These are phyloP conservation scores for Diaporthe vaccinii DNA, from an alignment of 2,329 filamentous ascomycete genomes.

Conservation along the genomic window DNA sequence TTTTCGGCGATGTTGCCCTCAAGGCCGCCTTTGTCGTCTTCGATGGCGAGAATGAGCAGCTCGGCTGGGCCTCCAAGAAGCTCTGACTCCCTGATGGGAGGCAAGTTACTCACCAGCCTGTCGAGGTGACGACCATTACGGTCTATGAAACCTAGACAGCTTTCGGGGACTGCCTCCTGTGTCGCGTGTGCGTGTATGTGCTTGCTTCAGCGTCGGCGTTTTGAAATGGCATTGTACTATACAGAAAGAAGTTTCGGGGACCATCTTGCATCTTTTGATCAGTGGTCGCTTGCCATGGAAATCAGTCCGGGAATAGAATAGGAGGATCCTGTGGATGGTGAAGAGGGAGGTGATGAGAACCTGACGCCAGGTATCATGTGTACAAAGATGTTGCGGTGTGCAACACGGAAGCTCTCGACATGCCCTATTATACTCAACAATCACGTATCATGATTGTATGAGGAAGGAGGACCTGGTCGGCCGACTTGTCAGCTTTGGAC, in stretches of 20 bases:
- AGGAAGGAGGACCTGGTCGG: constrained; percentile 1
- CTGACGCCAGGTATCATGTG: constrained; percentile 15
- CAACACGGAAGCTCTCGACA: not conserved
- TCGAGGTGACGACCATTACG: constrained; percentile 36
- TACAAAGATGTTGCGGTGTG: constrained; percentile 14
- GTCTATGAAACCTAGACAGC: constrained; percentile 27
- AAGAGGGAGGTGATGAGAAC: not conserved
- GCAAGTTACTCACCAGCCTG: constrained; percentile 29
- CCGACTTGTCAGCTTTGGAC: not conserved
- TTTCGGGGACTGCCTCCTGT: constrained; percentile 26
- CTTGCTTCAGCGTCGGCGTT: constrained; percentile 33
- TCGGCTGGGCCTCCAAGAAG: constrained; percentile 57
- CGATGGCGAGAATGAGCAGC: constrained; percentile 52
- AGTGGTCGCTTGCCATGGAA: constrained; percentile 12
- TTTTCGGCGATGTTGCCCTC: constrained; percentile 50
- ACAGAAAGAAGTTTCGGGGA: constrained; percentile 2
- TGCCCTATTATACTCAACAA: not conserved
- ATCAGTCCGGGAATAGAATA: not conserved
- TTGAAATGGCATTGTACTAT: constrained; percentile 33
- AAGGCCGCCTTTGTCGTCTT: constrained; percentile 52
- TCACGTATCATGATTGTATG: not conserved
- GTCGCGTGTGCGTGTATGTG: constrained; percentile 31
- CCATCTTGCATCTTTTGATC: constrained; percentile 11
- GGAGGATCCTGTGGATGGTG: not conserved
- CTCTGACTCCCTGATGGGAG: constrained; percentile 36